phyloP scores from a whole-genome alignment of 805 yeast genomes.

The Starmerella sp. region DNA sequence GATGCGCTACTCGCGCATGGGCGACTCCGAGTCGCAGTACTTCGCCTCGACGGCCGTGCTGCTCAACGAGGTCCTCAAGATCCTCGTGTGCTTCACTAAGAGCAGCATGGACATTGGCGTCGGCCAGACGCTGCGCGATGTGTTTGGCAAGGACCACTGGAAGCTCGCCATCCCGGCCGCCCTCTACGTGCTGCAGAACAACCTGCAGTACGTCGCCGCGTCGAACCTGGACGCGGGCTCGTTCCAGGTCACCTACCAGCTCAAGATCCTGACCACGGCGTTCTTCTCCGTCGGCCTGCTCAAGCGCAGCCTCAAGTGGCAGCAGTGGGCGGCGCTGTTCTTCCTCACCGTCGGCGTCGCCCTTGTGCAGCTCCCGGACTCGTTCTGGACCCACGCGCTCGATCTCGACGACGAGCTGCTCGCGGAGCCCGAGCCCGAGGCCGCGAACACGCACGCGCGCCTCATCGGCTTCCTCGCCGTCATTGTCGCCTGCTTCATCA shows the following conservation, averaged over 20 bases:
- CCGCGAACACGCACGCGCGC: background rate
- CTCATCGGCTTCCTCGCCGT: slow-evolving; percentile 31
- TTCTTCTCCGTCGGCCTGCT: slow-evolving; percentile 33
- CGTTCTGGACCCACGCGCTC: slow-evolving; percentile 14
- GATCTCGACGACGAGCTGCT: slow-evolving; percentile 13
- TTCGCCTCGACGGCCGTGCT: slow-evolving; percentile 34
- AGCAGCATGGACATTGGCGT: slow-evolving; percentile 24
- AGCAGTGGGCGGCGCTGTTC: slow-evolving; percentile 32
- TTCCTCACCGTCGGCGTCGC: slow-evolving; percentile 33
- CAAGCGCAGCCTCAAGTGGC: slow-evolving; percentile 26
- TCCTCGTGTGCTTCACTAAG: slow-evolving; percentile 26
- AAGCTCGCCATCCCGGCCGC: slow-evolving; percentile 34
- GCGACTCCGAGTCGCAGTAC: slow-evolving; percentile 28
- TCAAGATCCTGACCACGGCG: slow-evolving; percentile 35
- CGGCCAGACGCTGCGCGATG: slow-evolving; percentile 23
- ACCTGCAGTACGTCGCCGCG: slow-evolving; percentile 34
- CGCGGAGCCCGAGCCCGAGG: slow-evolving; percentile 18
- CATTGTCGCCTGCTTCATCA: slow-evolving; percentile 30
- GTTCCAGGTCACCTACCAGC: slow-evolving; percentile 36
- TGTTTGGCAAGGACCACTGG: slow-evolving; percentile 32
- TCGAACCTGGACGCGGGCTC: slow-evolving; percentile 35
- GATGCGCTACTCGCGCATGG: slow-evolving; percentile 36
- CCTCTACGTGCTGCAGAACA: slow-evolving; percentile 33
- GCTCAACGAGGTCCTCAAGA: slow-evolving; percentile 32
- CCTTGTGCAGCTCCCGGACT: slow-evolving; percentile 31